phyloP scores from a whole-genome alignment of 805 yeast genomes.

The Dipodascopsis tothii region DNA sequence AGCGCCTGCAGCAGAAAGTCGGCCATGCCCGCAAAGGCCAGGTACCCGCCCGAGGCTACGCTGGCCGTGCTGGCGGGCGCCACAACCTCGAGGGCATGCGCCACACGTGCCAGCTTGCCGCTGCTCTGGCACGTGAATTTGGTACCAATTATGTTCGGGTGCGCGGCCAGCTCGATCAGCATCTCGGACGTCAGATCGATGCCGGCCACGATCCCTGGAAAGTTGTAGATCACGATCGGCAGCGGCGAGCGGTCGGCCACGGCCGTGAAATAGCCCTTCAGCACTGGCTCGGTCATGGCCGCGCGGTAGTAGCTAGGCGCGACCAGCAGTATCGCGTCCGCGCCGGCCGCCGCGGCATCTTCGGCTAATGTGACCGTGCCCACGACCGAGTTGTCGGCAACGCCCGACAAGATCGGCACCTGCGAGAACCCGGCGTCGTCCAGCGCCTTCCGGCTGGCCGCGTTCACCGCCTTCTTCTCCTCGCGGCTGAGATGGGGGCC shows the following conservation, averaged over 20 bases:
- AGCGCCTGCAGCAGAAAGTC: conserved; percentile 44
- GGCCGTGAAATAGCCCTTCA: conserved; percentile 37
- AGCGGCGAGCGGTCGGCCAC: conserved; percentile 39
- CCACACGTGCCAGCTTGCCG: conserved; percentile 41
- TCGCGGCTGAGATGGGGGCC: conserved; percentile 41
- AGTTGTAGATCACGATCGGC: conserved; percentile 41
- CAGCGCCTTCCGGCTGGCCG: conserved; percentile 27
- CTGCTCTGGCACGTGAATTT: conserved; percentile 37
- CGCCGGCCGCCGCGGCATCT: conserved; percentile 27
- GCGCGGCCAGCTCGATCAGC: conserved; percentile 35
- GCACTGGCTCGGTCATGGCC: conserved; percentile 38
- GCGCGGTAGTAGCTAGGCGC: conserved; percentile 44
- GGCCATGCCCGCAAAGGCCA: conserved; percentile 43
- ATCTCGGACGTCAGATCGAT: conserved; percentile 35
- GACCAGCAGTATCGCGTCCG: conserved; percentile 30
- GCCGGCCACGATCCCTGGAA: conserved; percentile 43
- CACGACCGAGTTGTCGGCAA: conserved; percentile 39
- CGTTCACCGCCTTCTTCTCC: conserved; percentile 34
- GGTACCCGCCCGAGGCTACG: conserved; percentile 31
- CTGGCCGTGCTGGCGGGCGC: conserved; percentile 17
- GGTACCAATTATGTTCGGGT: conserved; percentile 42
- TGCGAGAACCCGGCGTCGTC: conserved; percentile 34
- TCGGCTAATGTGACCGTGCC: conserved; percentile 36
- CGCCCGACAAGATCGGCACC: conserved; percentile 42
- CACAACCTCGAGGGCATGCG: conserved; percentile 28